Conservation (phyloP, 78 protist species). For the Creolimax fragrantissima region DNA sequence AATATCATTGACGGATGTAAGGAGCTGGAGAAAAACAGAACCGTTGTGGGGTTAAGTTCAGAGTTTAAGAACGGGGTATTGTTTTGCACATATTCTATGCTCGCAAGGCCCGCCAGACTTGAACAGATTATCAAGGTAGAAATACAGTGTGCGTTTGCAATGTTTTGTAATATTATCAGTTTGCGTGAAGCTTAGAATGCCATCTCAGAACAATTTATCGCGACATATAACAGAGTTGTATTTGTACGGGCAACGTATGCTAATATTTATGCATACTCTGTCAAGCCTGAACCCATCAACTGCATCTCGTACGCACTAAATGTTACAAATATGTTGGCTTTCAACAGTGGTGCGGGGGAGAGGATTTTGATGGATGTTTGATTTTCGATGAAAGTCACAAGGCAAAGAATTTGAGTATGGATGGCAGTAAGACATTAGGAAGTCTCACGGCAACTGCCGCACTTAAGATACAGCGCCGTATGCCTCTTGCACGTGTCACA, state of each 20-base stretch:
- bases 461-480: neutral
- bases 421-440: neutral
- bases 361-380: neutral
- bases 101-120: neutral
- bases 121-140: neutral
- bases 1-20: neutral
- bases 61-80: neutral
- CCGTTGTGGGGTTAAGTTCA: neutral
- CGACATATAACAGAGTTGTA: too few species aligned
- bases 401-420: neutral
- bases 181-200: too few species aligned
- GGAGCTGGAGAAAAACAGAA: neutral
- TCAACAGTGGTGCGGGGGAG: slow-evolving; percentile 5
- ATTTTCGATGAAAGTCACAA: slow-evolving; percentile 7
- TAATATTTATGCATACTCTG: too few species aligned
- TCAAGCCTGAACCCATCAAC: too few species aligned
- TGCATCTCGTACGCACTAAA: too few species aligned
- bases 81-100: neutral
- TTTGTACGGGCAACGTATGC: too few species aligned
- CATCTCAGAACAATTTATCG: too few species aligned
- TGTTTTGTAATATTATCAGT: too few species aligned
- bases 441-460: neutral
- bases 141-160: neutral
- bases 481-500: neutral
- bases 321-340: too few species aligned